phyloP scores from a whole-genome alignment of 768 basidiomycete species.

The Russula emetica region DNA sequence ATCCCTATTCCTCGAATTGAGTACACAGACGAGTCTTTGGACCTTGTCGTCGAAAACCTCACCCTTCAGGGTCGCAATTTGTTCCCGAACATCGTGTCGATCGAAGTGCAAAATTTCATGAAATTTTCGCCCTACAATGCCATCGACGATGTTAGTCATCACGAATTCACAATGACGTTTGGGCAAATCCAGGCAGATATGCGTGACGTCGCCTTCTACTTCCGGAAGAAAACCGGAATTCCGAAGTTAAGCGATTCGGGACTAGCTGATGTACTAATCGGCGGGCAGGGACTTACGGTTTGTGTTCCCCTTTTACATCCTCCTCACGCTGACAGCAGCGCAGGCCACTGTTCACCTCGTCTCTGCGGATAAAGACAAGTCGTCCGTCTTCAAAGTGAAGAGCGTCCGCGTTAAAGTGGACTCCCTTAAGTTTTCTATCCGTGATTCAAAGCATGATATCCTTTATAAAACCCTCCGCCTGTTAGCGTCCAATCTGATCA shows the following conservation, averaged over 20 bases:
- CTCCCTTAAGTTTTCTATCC: slow-evolving; percentile 82
- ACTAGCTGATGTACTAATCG: slow-evolving; percentile 78
- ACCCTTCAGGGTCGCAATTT: slow-evolving; percentile 84
- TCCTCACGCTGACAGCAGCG: background rate
- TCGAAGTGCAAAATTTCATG: slow-evolving; percentile 78
- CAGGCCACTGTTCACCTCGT: slow-evolving; percentile 59
- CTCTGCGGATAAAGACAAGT: slow-evolving; percentile 55
- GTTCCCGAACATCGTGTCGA: slow-evolving; percentile 70
- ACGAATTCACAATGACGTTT: slow-evolving; percentile 71
- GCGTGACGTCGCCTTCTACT: slow-evolving; percentile 90
- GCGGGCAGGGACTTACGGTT: slow-evolving; percentile 76
- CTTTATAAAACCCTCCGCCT: slow-evolving; percentile 82
- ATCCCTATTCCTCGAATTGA: slow-evolving; percentile 91
- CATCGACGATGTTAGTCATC: slow-evolving; percentile 53
- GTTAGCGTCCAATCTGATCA: slow-evolving; percentile 77
- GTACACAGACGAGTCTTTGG: slow-evolving; percentile 82
- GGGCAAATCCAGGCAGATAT: slow-evolving; percentile 91
- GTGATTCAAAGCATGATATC: slow-evolving; percentile 86
- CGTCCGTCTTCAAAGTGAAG: slow-evolving; percentile 70
- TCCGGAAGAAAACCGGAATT: slow-evolving; percentile 79
- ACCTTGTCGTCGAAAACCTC: slow-evolving; percentile 91
- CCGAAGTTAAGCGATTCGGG: slow-evolving; percentile 79
- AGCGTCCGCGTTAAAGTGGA: slow-evolving; percentile 77
- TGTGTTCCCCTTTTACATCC: slow-evolving; percentile 27
- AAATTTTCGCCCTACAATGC: slow-evolving; percentile 78